Conservation (phyloP, 2,329 filamentous ascomycete species). For the Shiraia bambusicola region DNA sequence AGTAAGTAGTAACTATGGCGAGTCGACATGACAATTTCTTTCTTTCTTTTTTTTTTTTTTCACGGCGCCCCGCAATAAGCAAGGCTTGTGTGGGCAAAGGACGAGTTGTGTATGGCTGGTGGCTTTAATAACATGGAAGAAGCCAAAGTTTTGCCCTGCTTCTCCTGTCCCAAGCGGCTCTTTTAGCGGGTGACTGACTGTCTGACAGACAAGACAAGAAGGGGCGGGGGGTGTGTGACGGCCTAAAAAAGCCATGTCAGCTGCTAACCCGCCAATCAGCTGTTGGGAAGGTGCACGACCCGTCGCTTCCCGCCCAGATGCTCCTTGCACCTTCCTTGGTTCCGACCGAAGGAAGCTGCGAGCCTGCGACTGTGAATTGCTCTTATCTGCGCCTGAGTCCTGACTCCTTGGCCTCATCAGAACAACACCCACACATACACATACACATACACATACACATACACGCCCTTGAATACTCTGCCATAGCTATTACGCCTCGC, state of each 20-base stretch:
- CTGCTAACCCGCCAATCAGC: slow-evolving; percentile 20
- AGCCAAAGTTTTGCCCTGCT: too few species aligned
- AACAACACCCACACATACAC: slow-evolving; percentile 5
- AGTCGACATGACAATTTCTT: slow-evolving; percentile 1
- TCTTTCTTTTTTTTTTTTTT: too few species aligned
- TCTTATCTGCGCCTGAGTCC: slow-evolving; percentile 15
- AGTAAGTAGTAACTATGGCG: neutral
- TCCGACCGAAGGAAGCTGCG: slow-evolving; percentile 10
- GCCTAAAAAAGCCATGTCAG: slow-evolving; percentile 9
- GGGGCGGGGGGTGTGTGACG: slow-evolving; percentile 13
- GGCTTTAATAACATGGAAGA: too few species aligned
- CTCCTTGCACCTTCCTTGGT: slow-evolving; percentile 22
- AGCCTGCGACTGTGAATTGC: slow-evolving; percentile 14
- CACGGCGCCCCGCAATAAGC: neutral
- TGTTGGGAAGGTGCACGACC: slow-evolving; percentile 11
- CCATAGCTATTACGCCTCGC: too few species aligned
- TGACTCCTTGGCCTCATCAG: neutral
- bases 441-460: too few species aligned
- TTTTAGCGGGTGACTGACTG: slow-evolving; percentile 1
- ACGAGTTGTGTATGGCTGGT: too few species aligned
- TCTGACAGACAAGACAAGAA: slow-evolving; percentile 1
- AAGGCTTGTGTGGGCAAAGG: slow-evolving; percentile 5
- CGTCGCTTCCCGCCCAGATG: slow-evolving; percentile 23
- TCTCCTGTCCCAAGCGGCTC: slow-evolving; percentile 4
- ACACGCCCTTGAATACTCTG: slow-evolving; percentile 6